Conservation (phyloP, 352 stramenopile species). For the Globisporangium irregulare region DNA sequence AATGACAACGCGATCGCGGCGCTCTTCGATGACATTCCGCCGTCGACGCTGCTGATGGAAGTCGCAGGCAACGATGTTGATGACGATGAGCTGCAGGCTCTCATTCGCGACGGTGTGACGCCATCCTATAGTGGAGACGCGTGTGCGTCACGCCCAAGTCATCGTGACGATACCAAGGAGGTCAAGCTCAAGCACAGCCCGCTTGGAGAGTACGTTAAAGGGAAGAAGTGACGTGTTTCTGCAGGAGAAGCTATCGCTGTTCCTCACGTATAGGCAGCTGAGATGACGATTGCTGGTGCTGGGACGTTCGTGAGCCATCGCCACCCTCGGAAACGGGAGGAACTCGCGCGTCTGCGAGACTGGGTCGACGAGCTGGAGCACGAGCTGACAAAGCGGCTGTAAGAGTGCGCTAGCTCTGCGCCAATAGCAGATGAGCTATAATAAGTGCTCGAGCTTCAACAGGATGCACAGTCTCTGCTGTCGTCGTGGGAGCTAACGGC, state of each 20-base stretch:
- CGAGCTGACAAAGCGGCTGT: neutral
- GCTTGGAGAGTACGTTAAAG: neutral
- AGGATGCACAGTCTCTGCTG: no score
- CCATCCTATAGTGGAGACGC: neutral
- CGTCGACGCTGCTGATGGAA: neutral
- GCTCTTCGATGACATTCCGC: neutral
- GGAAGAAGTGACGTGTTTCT: neutral
- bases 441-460: no score
- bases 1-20: neutral
- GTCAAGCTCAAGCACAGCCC: no score
- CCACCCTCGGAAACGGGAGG: neutral
- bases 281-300: neutral
- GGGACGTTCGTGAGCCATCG: neutral
- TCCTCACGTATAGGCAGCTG: neutral
- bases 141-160: neutral
- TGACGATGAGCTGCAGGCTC: neutral
- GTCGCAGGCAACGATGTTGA: neutral
- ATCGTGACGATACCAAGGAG: neutral
- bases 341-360: neutral
- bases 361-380: neutral
- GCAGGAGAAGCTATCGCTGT: neutral
- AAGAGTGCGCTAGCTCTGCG: no score
- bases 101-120: neutral
- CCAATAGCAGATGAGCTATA: no score
- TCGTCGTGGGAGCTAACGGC: no score